Percentiles rank a stretch among this genome's conserved stretches.
Evolutionary conservation across 164 flowering plant genomes (phyloP).

Genomic region (Amborella trichopoda): DNA sequence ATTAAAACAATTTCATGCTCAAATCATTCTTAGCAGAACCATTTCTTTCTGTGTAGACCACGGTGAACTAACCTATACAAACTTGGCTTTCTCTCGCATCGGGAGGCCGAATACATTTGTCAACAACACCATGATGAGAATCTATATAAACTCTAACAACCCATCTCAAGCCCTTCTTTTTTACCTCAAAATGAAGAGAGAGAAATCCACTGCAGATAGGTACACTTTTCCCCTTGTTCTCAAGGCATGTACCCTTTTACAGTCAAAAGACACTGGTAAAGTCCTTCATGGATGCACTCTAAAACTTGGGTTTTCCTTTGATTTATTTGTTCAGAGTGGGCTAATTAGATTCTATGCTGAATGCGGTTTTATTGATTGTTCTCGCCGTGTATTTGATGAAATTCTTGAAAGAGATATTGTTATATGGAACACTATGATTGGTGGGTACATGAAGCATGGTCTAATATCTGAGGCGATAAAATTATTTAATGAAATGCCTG

Average conservation of each 20-base stretch:
- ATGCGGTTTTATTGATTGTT: slow-evolving; percentile 12
- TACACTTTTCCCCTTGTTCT: slow-evolving; percentile 24
- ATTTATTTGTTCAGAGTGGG: slow-evolving; percentile 16
- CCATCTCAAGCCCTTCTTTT: slow-evolving; percentile 8
- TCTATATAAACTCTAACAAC: not conserved
- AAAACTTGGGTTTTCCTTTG: slow-evolving; percentile 16
- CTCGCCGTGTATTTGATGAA: slow-evolving; percentile 22
- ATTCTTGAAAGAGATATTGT: slow-evolving; percentile 21
- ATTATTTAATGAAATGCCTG: slow-evolving; percentile 9
- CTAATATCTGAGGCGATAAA: slow-evolving; percentile 10
- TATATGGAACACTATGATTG: slow-evolving; percentile 31
- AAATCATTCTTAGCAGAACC: slow-evolving; percentile 8
- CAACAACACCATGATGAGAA: slow-evolving; percentile 12
- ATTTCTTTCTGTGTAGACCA: slow-evolving; percentile 11
- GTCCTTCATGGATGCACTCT: slow-evolving; percentile 26
- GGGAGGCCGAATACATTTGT: slow-evolving; percentile 8
- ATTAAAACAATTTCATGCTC: slow-evolving; percentile 11
- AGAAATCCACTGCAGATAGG: slow-evolving; percentile 8
- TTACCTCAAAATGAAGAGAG: slow-evolving; percentile 10
- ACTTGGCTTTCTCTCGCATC: slow-evolving; percentile 9
- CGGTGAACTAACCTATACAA: slow-evolving; percentile 9
- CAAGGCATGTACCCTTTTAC: slow-evolving; percentile 16
- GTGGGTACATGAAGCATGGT: slow-evolving; percentile 18
- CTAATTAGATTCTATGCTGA: slow-evolving; percentile 21
- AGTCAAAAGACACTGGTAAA: slow-evolving; percentile 4